A percentile compares a stretch with the other conserved stretches of the same genome.
Conservation (phyloP, 116 monocot species). For the Thalassia testudinum region DNA sequence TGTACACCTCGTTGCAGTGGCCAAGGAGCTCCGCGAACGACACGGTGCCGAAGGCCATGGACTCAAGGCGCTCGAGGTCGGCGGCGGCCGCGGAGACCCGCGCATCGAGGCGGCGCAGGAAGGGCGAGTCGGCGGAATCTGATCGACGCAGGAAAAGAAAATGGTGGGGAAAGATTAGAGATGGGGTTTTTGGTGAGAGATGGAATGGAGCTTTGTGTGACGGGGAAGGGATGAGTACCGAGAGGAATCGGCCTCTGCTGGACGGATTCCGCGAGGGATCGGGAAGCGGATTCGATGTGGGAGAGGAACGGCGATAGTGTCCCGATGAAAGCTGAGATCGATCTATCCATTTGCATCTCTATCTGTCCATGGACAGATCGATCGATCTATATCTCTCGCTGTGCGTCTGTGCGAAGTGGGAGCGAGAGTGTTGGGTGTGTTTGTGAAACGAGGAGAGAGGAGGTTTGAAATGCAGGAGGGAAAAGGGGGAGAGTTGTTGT, state of each 20-base stretch:
- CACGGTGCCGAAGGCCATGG: slow-evolving; percentile 74
- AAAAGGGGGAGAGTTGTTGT: too few species aligned
- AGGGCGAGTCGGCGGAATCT: slow-evolving; percentile 59
- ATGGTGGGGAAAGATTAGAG: background rate
- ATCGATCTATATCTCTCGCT: too few species aligned
- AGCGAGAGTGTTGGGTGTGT: too few species aligned
- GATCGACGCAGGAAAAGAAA: background rate
- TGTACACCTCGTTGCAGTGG: slow-evolving; percentile 56
- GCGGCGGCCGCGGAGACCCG: slow-evolving; percentile 26
- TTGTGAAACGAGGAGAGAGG: too few species aligned
- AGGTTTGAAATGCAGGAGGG: too few species aligned
- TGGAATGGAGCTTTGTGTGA: background rate
- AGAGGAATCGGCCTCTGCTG: slow-evolving; percentile 54
- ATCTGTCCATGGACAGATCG: too few species aligned
- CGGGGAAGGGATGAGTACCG: slow-evolving; percentile 39
- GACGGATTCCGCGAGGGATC: slow-evolving; percentile 50
- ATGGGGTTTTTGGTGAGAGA: too few species aligned
- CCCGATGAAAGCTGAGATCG: slow-evolving; percentile 37
- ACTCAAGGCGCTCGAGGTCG: slow-evolving; percentile 58
- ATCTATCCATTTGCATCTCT: slow-evolving; percentile 35
- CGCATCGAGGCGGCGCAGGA: slow-evolving; percentile 35
- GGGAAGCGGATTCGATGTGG: slow-evolving; percentile 44
- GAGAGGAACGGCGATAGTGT: slow-evolving; percentile 48
- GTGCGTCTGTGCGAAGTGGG: too few species aligned
- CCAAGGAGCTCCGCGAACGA: slow-evolving; percentile 88